phyloP scores from a whole-genome alignment of 352 stramenopile genomes.

The Pythium guiyangense region DNA sequence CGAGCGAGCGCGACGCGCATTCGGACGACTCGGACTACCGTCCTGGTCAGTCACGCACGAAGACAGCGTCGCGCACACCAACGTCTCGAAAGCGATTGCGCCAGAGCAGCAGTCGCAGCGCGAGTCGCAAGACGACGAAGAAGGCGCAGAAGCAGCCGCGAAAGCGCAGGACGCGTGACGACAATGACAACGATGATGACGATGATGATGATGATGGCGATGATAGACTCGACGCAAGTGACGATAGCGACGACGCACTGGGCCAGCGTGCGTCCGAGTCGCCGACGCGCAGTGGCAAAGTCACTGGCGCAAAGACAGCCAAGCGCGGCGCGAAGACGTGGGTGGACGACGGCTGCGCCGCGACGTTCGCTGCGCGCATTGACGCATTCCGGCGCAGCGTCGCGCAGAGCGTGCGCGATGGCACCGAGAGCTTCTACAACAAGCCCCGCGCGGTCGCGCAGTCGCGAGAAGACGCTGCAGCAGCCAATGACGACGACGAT shows the following conservation, averaged over 20 bases:
- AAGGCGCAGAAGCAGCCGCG: neutral
- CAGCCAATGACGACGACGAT: constrained; percentile 4
- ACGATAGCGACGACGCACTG: neutral
- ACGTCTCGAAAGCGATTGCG: constrained; percentile 4
- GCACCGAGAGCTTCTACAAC: constrained; percentile 41
- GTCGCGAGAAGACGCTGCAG: constrained; percentile 8
- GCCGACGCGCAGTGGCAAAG: constrained; percentile 1
- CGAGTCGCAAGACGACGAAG: neutral
- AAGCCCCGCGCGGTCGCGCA: constrained; percentile 11
- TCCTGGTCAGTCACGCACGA: neutral
- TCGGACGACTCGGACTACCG: constrained; percentile 12
- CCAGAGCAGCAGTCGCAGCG: constrained; percentile 4
- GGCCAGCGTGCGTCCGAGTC: neutral
- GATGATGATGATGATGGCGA: too few species aligned
- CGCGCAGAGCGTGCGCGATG: constrained; percentile 19
- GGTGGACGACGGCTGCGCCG: constrained; percentile 34
- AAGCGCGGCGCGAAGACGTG: constrained; percentile 21
- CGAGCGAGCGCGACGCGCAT: constrained; percentile 2
- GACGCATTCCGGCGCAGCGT: constrained; percentile 26
- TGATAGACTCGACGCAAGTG: neutral
- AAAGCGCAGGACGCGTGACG: neutral
- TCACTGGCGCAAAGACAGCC: constrained; percentile 10
- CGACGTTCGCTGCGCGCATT: constrained; percentile 17
- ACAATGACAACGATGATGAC: constrained; percentile 10
- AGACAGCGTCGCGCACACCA: constrained; percentile 1